Evolutionary conservation across 257 asterid species (phyloP), one percentile per base, ranked within the genome.

Genomic region (Oldenlandia corymbosa): DNA sequence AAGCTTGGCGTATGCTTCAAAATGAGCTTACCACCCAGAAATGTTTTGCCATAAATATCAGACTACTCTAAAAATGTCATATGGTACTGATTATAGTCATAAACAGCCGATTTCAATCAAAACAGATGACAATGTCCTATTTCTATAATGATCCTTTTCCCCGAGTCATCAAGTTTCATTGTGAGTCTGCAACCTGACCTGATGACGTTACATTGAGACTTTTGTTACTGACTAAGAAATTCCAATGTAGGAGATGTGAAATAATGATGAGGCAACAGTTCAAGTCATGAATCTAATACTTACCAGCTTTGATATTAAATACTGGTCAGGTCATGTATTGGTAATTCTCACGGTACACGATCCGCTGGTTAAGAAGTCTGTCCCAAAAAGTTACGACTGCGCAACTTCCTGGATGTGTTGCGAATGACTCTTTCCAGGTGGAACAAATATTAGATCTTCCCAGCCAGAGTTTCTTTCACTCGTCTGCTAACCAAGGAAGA

Each of bases 401-500:
- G 74, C 73, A 21, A 85, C 75, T 63, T 89, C 97, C 71, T 83
- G 89, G 67, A 92, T 87, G 76, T 92, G 99, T 65, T 87, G 95
- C 28, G 90, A 87, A 84, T 88, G 95, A 73, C 86, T 85, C 85
- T 87, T 89, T 65, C 97, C 94, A 2, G 96, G 96, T 50, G 97
- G 97, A 70, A 87, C 78, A 75, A 92, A 90, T 55, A 92, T 84
- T 45, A 92, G 81, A 75, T 92, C 99, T 52, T 90, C 97, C 99
- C 97, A 92, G 61, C 91, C 96, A 0, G 94, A 81, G 72, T 85
- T 83, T 80, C 73, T 85, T 64, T 74, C 84, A 30, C 78, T 89
- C 66, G 73, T 75, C 97, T 90, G 91, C 75, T 57, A 50, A 36
- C 28, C 48, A 39, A 32, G 58, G 63, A 34, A 63, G 60, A 62